Percentiles rank a stretch among this genome's conserved stretches.
These are phyloP conservation scores for Lactarius sanguifluus DNA, from an alignment of 768 basidiomycete species.

Conservation along the genomic window DNA sequence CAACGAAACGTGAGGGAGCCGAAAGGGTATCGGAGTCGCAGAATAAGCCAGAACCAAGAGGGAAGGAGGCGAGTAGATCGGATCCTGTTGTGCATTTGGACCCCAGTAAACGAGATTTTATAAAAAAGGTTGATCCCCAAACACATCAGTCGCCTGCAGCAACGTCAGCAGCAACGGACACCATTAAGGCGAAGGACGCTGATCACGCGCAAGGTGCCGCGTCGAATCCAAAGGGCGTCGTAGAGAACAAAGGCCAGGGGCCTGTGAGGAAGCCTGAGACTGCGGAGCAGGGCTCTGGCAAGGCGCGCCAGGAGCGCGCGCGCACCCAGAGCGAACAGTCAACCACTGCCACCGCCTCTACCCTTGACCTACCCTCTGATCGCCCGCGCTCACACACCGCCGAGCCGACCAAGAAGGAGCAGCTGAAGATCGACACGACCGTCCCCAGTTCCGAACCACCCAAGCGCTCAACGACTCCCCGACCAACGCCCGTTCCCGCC, in stretches of 20 bases:
- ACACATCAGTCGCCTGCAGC: conserved; percentile 11
- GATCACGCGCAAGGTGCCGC: conserved; percentile 8
- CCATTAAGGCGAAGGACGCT: conserved; percentile 2
- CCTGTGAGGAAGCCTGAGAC: conserved; percentile 17
- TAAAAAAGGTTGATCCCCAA: conserved; percentile 25
- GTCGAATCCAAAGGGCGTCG: conserved; percentile 8
- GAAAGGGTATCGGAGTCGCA: not conserved
- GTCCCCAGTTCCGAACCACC: not conserved
- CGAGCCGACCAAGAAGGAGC: conserved; percentile 27
- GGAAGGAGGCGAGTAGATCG: conserved; percentile 27
- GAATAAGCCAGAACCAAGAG: conserved; percentile 9
- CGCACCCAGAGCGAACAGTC: conserved; percentile 20
- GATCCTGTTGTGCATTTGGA: conserved; percentile 26
- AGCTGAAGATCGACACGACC: conserved; percentile 18
- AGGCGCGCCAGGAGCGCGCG: conserved; percentile 17
- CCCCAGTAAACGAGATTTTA: conserved; percentile 27
- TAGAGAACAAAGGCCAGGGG: conserved; percentile 18
- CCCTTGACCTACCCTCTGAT: conserved; percentile 3
- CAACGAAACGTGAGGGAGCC: conserved; percentile 6
- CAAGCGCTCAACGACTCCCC: conserved; percentile 11
- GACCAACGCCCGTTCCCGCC: not conserved
- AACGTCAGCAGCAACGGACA: not conserved
- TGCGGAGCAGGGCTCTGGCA: conserved; percentile 15
- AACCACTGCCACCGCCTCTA: not conserved
- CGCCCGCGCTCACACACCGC: conserved; percentile 22